A percentile compares a stretch with the other conserved stretches of the same genome.
phyloP scores from a whole-genome alignment of 1,139 yeast genomes.

The Suhomyces bribrorum region DNA sequence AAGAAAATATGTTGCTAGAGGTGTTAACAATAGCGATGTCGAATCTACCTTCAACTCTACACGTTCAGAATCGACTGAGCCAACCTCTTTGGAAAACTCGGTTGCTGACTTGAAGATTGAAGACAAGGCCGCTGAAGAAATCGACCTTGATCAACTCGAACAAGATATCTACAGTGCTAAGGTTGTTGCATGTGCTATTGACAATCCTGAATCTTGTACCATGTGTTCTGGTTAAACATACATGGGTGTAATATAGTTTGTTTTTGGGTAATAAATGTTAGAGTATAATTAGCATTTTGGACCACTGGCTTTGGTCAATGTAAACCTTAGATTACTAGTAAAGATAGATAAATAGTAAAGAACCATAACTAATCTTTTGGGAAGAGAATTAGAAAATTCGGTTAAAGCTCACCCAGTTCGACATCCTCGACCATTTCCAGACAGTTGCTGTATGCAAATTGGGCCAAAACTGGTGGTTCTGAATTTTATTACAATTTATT shows the following conservation, averaged over 20 bases:
- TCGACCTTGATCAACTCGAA: conserved; percentile 26
- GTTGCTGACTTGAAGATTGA: conserved; percentile 45
- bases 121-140: conserved; percentile 21
- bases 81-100: conserved; percentile 51
- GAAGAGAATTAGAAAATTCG: no score
- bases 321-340: no score
- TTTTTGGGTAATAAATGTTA: conserved; percentile 13
- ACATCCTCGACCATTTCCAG: no score
- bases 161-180: conserved; percentile 86
- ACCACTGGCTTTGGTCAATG: no score
- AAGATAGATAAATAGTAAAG: no score
- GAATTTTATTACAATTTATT: no score
- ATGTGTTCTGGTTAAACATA: conserved; percentile 89
- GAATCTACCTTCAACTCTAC: conserved; percentile 25
- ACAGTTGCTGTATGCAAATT: no score
- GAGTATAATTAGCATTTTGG: background rate
- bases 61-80: conserved; percentile 46
- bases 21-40: conserved; percentile 31
- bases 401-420: no score
- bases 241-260: conserved; percentile 9
- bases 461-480: no score
- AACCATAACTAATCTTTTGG: no score
- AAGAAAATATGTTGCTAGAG: conserved; percentile 49
- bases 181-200: conserved; percentile 94
- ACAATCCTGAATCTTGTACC: conserved; percentile 95